Percentiles rank a stretch among this genome's conserved stretches.
Conservation (phyloP, 2,329 filamentous ascomycete species). For the Basipetospora chlamydospora region DNA sequence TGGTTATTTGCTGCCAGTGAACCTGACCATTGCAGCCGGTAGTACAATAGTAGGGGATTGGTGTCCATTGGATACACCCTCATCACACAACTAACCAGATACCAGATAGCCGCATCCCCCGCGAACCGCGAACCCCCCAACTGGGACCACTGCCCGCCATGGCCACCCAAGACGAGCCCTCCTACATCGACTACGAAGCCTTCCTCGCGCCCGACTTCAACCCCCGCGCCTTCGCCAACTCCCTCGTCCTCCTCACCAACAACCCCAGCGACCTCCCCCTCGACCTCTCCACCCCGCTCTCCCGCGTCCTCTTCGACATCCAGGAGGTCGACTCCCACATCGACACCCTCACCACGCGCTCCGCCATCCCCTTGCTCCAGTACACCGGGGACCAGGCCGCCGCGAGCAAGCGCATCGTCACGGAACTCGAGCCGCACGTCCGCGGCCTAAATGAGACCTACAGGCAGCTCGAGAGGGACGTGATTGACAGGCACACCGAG, state of each 20-base stretch:
- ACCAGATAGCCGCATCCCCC: no score
- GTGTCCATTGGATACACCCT: no score
- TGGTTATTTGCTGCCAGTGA: no score
- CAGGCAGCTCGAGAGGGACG: slow-evolving; percentile 70
- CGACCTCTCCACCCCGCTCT: slow-evolving; percentile 87
- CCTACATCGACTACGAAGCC: slow-evolving; percentile 91
- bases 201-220: slow-evolving; percentile 78
- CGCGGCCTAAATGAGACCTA: slow-evolving; percentile 72
- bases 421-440: slow-evolving; percentile 68
- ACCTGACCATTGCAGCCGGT: no score
- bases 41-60: no score
- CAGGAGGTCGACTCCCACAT: slow-evolving; percentile 97
- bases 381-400: slow-evolving; percentile 63
- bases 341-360: slow-evolving; percentile 72
- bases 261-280: slow-evolving; percentile 80
- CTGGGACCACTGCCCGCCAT: no score
- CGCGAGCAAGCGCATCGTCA: slow-evolving; percentile 57
- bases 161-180: slow-evolving; percentile 42
- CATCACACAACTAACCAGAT: no score
- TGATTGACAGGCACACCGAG: slow-evolving; percentile 69
- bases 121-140: no score
- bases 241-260: slow-evolving; percentile 78
- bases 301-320: slow-evolving; percentile 85
- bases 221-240: slow-evolving; percentile 71
- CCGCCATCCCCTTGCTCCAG: slow-evolving; percentile 64